Evolutionary conservation across 768 basidiomycete species (phyloP), one percentile per base, ranked within the genome.

Genomic region (Aureoboletus auriporus): DNA sequence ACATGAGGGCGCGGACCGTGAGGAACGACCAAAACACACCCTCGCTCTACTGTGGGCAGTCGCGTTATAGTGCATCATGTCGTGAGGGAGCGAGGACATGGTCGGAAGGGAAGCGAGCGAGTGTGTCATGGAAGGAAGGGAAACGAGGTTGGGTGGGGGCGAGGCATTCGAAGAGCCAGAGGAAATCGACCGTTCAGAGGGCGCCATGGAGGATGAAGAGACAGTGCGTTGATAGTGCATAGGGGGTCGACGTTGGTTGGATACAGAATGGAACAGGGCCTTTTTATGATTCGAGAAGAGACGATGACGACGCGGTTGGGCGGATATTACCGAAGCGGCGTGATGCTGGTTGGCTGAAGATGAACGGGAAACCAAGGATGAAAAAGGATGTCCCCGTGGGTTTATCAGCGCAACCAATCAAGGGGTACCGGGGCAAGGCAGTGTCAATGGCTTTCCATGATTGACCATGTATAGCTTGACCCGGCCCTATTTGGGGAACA

Each of bases 311-410:
- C 55, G 51, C 40, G 39, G 50, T 28, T 51, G 34, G 39, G 46
- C 66, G 66, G 66, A 67, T 60, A 67, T 67, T 67, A 67, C 63
- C 65, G 65, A 69, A 47, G 55, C 20, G 20, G 51, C 59, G 58
- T 63, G 57, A 57, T 66, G 66, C 47, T 50, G n/a, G n/a, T 56
- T 58, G 56, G 54, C 51, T 50, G 36, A 49, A 55, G 49, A 57
- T 57, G 61, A 65, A 69, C 63, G 67, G 67, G 61, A 67, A 67
- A 59, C 67, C 58, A 23, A 23, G 20, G 20, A 23, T 33, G 31
- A 33, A 56, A 56, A 56, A 58, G 56, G 59, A 63, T 53, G 56
- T 61, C 57, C 55, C 63, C 55, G 51, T 8, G 62, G 61, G 56
- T 50, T 58, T 60, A 66, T 64, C 66, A 56, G 59, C 57, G 51